Evolutionary conservation across 805 yeast species (phyloP).

Genomic region (Schizosaccharomyces octosporus): DNA sequence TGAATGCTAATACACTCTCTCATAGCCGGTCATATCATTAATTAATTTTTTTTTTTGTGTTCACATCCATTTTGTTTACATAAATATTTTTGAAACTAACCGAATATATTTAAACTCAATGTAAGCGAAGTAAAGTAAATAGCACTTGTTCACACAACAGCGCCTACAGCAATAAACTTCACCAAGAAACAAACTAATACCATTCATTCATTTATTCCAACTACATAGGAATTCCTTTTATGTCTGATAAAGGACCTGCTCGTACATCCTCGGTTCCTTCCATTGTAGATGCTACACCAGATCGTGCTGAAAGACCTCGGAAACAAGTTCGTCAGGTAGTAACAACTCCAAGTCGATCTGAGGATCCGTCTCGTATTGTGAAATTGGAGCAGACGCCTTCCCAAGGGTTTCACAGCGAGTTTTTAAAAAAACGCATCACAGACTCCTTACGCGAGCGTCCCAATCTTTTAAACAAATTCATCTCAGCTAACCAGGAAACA

Average conservation of each 20-base stretch:
- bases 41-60: too few relatives aligned
- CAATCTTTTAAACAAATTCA: neutral
- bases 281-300: neutral
- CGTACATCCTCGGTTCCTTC: neutral
- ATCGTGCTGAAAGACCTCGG: neutral
- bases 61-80: too few relatives aligned
- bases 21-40: too few relatives aligned
- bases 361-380: neutral
- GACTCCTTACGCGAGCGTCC: neutral
- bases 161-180: too few relatives aligned
- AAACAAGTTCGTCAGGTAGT: neutral
- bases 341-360: neutral
- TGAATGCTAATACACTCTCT: too few relatives aligned
- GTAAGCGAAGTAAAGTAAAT: too few relatives aligned
- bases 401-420: neutral
- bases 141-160: too few relatives aligned
- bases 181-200: too few relatives aligned
- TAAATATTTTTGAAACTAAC: too few relatives aligned
- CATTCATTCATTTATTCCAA: too few relatives aligned
- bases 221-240: neutral
- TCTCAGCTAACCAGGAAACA: neutral
- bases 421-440: neutral
- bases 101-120: too few relatives aligned
- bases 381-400: neutral
- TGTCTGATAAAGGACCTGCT: neutral